Base-by-base conservation (phyloP, 78 protist species). In the Dictyostelium discoideum region DNA sequence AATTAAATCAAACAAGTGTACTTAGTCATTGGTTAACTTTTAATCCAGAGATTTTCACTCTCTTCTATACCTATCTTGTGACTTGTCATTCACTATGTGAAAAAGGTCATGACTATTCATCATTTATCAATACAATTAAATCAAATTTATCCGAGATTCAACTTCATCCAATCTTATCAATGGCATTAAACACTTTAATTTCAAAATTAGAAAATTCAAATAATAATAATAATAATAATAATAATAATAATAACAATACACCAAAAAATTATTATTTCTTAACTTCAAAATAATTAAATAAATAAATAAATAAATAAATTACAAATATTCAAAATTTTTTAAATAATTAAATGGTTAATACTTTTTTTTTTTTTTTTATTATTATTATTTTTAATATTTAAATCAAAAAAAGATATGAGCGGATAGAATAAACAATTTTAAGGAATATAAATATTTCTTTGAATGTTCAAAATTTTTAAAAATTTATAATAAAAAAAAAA, bases 11-110 rank as follows among this genome's bases (percentile, higher is more conserved):
- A 67, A 32, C 69, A 16, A 63, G 83, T 39, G 84, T 82, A 26
- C 85, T 86, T 72, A 82, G 50, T 46, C 50, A 69, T 44, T 90
- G 95, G 95, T 39, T 90, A 10, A 67, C 88, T 13, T 90, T 39
- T 46, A 82, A 90, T 42, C 81, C 69, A 18, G 84, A 80, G 7
- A 65, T 90, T 11, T 90, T 82, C 76, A 60, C 77, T 54, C 83
- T 81, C 16, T 54, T 90, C 32, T 90, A 90, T 16, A 46, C 63
- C 10, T 87, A 69, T 60, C 16, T 87, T 9, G 40, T 40, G 11
- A 63, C 57, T 39, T 50, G 29, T 16, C 14, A 16, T 26, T 39
- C 72, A 1, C 14, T 81, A 3, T 24, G 3, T 42, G 46, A 50
- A 14, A 26, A 5, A 26, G 32, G 11, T 13, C n/a, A 9, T 8